Conservation (phyloP, 2,329 filamentous ascomycete genomes). For the Penicillium brasilianum region DNA sequence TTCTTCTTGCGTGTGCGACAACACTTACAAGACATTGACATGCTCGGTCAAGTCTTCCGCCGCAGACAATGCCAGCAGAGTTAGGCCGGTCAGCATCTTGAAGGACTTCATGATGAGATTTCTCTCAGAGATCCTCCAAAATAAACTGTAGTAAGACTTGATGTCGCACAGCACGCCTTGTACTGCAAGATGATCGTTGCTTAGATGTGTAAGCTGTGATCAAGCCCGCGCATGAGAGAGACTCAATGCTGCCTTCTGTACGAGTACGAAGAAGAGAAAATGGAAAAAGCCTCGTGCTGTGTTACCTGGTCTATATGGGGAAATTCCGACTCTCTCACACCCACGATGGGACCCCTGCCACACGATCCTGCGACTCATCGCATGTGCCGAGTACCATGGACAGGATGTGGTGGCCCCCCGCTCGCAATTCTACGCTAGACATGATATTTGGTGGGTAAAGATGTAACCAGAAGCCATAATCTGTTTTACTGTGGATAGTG, state of each 20-base stretch:
- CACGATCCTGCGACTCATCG: neutral
- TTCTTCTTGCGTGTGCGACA: neutral
- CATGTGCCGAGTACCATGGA: constrained; percentile 6
- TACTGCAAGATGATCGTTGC: neutral
- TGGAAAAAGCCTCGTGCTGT: neutral
- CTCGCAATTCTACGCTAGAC: neutral
- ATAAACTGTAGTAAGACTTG: neutral
- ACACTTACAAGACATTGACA: constrained; percentile 38
- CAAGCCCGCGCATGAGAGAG: neutral
- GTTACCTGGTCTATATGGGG: neutral
- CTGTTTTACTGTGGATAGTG: neutral
- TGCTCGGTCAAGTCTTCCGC: constrained; percentile 32
- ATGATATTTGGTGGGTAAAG: neutral
- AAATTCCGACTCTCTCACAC: neutral
- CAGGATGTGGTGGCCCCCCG: neutral
- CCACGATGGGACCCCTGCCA: neutral
- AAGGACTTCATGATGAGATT: constrained; percentile 13
- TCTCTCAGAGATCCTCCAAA: neutral
- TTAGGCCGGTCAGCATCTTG: constrained; percentile 21
- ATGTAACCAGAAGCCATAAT: neutral
- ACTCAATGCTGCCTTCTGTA: neutral
- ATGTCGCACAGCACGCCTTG: neutral
- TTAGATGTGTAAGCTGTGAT: neutral
- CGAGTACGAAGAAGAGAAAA: neutral
- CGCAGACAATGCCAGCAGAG: constrained; percentile 18